phyloP scores from a whole-genome alignment of 768 basidiomycete species.

The Paxillus involutus region DNA sequence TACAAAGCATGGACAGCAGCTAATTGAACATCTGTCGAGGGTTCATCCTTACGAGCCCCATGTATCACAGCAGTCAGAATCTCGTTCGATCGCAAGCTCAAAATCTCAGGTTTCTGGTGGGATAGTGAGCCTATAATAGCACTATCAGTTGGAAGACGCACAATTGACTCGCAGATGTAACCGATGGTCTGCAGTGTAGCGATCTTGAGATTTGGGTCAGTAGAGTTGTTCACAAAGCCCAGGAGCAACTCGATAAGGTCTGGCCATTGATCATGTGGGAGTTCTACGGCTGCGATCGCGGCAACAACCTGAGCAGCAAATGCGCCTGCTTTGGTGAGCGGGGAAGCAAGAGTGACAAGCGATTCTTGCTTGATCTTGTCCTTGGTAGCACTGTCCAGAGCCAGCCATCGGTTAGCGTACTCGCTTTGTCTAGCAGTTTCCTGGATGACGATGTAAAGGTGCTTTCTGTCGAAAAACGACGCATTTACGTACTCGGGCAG shows the following conservation, averaged over 20 bases:
- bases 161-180: constrained; percentile 95
- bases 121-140: constrained; percentile 6
- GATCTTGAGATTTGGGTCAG: constrained; percentile 74
- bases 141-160: constrained; percentile 44
- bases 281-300: constrained; percentile 91
- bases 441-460: constrained; percentile 41
- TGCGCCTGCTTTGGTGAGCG: constrained; percentile 68
- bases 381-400: constrained; percentile 65
- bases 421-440: constrained; percentile 74
- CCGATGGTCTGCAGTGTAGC: constrained; percentile 94
- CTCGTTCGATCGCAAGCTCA: constrained; percentile 89
- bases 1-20: constrained; percentile 91
- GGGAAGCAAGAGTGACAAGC: constrained; percentile 78
- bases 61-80: constrained; percentile 98
- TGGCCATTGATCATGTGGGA: constrained; percentile 85
- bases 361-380: constrained; percentile 86
- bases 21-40: constrained; percentile 85
- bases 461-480: constrained; percentile 14
- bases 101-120: constrained; percentile 84
- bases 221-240: constrained; percentile 76
- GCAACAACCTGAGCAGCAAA: constrained; percentile 94
- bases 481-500: constrained; percentile 73
- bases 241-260: constrained; percentile 88
- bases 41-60: constrained; percentile 94
- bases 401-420: constrained; percentile 78